Evolutionary conservation across 371 early-diverging fungal species (phyloP), one percentile per base, ranked within the genome.

Genomic region (Coemansia sp.): DNA sequence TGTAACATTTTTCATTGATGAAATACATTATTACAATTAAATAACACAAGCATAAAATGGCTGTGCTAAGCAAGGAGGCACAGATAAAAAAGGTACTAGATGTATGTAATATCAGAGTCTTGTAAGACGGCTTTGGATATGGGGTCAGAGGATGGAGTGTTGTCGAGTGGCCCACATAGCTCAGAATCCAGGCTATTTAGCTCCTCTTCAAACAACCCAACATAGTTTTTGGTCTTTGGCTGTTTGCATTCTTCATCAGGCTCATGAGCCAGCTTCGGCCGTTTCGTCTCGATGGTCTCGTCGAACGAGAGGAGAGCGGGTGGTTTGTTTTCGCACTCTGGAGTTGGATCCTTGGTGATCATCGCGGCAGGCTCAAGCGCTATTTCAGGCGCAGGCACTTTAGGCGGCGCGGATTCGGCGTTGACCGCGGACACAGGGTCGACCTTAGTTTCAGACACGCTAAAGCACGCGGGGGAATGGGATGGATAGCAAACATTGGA

Each of bases 151-250:
- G 57, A 53, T 5, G 68, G 65, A 35, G 62, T 56, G 42, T 68
- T 73, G 39, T 58, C 60, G 51, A 73, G 41, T 0, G 73, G 73
- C 4, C 73, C 73, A 11, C 68, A 64, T n/a, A 73, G 54, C 2
- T 51, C 72, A 0, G 16, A 14, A 4, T 57, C 20, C 41, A 73
- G 43, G 20, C 68, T 65, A 9, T 36, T 65, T 32, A 68, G 55
- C 41, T 73, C 73, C 43, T 31, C 41, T 41, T 68, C 68, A 48
- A 73, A 68, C 59, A 68, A 35, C 0, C 64, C 73, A n/a, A 64
- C 62, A 32, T 68, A 73, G 58, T 73, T 50, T 20, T 49, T 58
- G 6, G 36, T n/a, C 34, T n/a, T 53, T 26, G 48, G 31, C 13
- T 35, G 68, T 41, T 67, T 71, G 8, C 63, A 56, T n/a, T 65